Percentiles rank a stretch among this genome's conserved stretches.
These are phyloP conservation scores for Vitis hybrid DNA, from an alignment of 177 flowering plant species.

Conservation along the genomic window DNA sequence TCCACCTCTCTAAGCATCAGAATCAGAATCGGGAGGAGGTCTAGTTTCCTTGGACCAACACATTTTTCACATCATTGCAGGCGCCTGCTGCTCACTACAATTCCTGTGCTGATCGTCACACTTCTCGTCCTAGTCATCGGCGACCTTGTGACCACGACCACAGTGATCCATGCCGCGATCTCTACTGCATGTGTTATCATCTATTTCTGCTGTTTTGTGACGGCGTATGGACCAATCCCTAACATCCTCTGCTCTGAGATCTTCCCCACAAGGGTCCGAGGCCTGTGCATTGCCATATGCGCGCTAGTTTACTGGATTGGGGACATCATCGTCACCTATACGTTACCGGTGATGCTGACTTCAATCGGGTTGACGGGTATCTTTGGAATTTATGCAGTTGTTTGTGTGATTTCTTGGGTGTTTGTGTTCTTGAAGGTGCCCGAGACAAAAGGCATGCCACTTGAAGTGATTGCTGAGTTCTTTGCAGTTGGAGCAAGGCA, in stretches of 20 bases:
- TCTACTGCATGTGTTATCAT: slow-evolving; percentile 71
- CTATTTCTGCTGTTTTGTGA: slow-evolving; percentile 84
- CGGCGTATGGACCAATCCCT: slow-evolving; percentile 89
- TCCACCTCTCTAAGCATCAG: too few relatives aligned
- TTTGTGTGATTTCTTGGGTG: slow-evolving; percentile 68
- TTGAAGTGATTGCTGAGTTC: slow-evolving; percentile 90
- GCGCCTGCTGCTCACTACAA: slow-evolving; percentile 67
- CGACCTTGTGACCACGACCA: slow-evolving; percentile 39
- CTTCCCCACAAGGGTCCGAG: slow-evolving; percentile 91
- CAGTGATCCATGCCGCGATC: slow-evolving; percentile 54
- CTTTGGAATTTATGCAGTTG: slow-evolving; percentile 69
- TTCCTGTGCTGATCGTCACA: slow-evolving; percentile 64
- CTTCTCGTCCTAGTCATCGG: slow-evolving; percentile 60
- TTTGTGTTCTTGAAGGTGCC: slow-evolving; percentile 89
- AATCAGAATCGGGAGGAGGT: too few relatives aligned
- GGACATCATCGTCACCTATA: slow-evolving; percentile 84
- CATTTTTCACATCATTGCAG: slow-evolving; percentile 37
- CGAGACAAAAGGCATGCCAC: slow-evolving; percentile 96
- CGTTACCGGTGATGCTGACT: slow-evolving; percentile 75
- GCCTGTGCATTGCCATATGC: slow-evolving; percentile 88
- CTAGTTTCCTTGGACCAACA: too few relatives aligned
- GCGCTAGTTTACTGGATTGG: slow-evolving; percentile 78
- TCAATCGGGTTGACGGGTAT: slow-evolving; percentile 83
- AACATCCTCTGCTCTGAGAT: slow-evolving; percentile 92
- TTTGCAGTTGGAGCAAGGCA: slow-evolving; percentile 77